A percentile compares a stretch with the other conserved stretches of the same genome.
Evolutionary conservation across 805 yeast species (phyloP).

Genomic region (Cyberlindnera subsufficiens): DNA sequence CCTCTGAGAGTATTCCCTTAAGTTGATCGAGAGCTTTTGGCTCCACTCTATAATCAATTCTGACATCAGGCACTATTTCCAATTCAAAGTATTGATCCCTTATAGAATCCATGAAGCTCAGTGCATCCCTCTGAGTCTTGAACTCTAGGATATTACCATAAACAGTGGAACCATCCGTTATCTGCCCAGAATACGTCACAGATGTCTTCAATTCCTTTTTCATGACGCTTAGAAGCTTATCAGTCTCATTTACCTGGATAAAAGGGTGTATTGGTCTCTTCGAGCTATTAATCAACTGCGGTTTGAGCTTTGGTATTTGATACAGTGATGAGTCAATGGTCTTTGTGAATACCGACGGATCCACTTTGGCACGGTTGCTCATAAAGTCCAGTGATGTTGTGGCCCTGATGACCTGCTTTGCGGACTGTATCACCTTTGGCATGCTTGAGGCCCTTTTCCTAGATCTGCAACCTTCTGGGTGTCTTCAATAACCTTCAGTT

Average conservation of each 20-base stretch:
- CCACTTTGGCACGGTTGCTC: conserved; percentile 10
- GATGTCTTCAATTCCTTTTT: conserved; percentile 1
- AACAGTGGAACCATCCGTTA: conserved; percentile 1
- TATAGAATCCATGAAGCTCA: conserved; percentile 2
- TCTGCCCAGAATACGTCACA: conserved; percentile 1
- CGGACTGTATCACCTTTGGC: not conserved
- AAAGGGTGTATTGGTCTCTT: conserved; percentile 9
- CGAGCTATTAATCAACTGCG: conserved; percentile 1
- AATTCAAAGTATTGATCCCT: conserved; percentile 2
- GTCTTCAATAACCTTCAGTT: no score
- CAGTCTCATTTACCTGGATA: conserved; percentile 1
- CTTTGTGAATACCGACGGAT: conserved; percentile 1
- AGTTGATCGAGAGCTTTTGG: not conserved
- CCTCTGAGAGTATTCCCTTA: not conserved
- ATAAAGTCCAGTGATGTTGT: conserved; percentile 11
- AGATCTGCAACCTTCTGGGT: not conserved
- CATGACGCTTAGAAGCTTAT: conserved; percentile 1
- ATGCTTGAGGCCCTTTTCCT: conserved; percentile 1
- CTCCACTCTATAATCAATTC: not conserved
- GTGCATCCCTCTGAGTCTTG: conserved; percentile 1
- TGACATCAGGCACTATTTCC: not conserved
- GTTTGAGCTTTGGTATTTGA: not conserved
- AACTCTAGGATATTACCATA: conserved; percentile 1
- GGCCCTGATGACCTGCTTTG: conserved; percentile 8
- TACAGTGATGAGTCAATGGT: no score